Percentiles rank a stretch among this genome's conserved stretches.
Conservation (phyloP, 148 eudicot genomes). For the Rhododendron molle region DNA sequence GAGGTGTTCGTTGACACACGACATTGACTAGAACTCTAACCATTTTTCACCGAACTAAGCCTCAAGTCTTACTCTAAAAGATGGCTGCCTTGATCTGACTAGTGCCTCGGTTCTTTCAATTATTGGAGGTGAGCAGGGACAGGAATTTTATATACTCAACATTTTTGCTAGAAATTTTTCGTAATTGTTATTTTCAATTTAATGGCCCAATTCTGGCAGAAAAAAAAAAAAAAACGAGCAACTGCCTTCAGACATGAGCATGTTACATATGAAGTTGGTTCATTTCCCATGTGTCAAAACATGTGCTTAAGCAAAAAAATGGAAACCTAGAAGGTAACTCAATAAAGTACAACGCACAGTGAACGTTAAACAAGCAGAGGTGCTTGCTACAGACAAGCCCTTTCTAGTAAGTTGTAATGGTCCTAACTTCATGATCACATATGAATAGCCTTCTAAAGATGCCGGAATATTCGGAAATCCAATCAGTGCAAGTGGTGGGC, state of each 20-base stretch:
- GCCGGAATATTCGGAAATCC: slow-evolving; percentile 64
- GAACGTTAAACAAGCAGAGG: slow-evolving; percentile 93
- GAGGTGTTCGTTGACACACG: too few relatives aligned
- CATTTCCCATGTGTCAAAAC: neutral
- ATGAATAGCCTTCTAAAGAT: slow-evolving; percentile 70
- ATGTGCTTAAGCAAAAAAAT: neutral
- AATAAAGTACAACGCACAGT: slow-evolving; percentile 48
- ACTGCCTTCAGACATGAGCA: neutral
- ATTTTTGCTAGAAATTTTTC: neutral
- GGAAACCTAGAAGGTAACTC: neutral
- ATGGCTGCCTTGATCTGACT: too few relatives aligned
- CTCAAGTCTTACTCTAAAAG: too few relatives aligned
- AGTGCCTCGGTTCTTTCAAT: too few relatives aligned
- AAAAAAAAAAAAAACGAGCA: neutral
- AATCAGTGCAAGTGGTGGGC: slow-evolving; percentile 70
- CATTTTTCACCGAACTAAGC: too few relatives aligned
- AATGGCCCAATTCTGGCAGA: neutral
- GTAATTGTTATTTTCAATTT: neutral
- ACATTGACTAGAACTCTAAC: too few relatives aligned
- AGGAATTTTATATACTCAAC: neutral
- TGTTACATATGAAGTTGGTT: neutral
- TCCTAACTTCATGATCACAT: slow-evolving; percentile 67
- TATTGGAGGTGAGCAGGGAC: neutral
- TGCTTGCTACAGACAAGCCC: slow-evolving; percentile 82
- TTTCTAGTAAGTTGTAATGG: slow-evolving; percentile 83